Conservation (phyloP, 2,329 filamentous ascomycete genomes). For the Aureobasidium sp. region DNA sequence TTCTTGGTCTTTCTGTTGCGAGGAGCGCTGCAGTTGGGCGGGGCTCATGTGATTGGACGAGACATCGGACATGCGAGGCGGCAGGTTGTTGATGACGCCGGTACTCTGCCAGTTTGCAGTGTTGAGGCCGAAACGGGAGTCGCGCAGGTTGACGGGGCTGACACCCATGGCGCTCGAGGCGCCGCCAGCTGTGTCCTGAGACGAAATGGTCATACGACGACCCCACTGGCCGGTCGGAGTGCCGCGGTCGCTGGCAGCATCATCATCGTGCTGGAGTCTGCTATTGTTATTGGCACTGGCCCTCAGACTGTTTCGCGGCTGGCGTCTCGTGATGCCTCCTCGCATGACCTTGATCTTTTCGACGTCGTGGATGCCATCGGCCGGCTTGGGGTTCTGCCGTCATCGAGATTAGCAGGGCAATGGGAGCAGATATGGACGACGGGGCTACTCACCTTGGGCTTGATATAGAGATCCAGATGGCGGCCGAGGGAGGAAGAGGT, state of each 20-base stretch:
- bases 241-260: constrained; percentile 12
- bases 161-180: constrained; percentile 10
- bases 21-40: neutral
- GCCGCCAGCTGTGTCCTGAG: constrained; percentile 13
- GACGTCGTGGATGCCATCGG: constrained; percentile 84
- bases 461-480: constrained; percentile 90
- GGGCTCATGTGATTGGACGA: neutral
- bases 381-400: constrained; percentile 64
- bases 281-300: constrained; percentile 13
- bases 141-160: constrained; percentile 14
- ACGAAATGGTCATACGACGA: constrained; percentile 9
- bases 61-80: constrained; percentile 25
- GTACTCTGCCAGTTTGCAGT: constrained; percentile 38
- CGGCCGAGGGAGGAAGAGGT: constrained; percentile 90
- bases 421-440: neutral
- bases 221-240: constrained; percentile 13
- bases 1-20: constrained; percentile 12
- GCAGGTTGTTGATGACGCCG: constrained; percentile 70
- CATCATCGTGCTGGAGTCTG: constrained; percentile 6
- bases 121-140: constrained; percentile 13
- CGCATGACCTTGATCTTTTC: constrained; percentile 80
- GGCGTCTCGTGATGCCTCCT: constrained; percentile 77
- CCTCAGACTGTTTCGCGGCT: constrained; percentile 52
- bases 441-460: constrained; percentile 52
- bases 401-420: neutral